These are phyloP conservation scores for Penicillium coffeae DNA, from an alignment of 495 filamentous ascomycete species.

Conservation along the genomic window DNA sequence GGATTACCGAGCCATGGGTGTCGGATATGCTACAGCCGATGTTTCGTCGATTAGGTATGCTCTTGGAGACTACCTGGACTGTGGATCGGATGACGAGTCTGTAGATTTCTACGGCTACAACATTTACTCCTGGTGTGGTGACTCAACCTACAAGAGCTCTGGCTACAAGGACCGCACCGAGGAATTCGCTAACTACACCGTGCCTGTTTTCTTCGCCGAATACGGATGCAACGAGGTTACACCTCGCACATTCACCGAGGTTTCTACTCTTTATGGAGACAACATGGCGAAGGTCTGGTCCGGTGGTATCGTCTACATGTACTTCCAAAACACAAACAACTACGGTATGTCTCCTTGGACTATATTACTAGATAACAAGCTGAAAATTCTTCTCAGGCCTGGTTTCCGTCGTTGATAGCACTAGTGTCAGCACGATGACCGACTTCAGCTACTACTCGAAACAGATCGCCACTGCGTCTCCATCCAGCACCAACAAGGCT, in stretches of 20 bases:
- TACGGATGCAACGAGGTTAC: slow-evolving; percentile 86
- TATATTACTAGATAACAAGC: no score
- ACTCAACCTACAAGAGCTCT: slow-evolving; percentile 66
- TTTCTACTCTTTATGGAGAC: slow-evolving; percentile 71
- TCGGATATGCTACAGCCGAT: slow-evolving; percentile 95
- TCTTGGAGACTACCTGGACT: slow-evolving; percentile 92
- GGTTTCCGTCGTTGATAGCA: slow-evolving; percentile 61
- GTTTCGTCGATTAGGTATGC: slow-evolving; percentile 71
- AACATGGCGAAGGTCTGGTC: slow-evolving; percentile 85
- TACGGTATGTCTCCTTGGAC: slow-evolving; percentile 56
- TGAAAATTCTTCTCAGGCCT: slow-evolving; percentile 46
- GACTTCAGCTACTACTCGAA: slow-evolving; percentile 74
- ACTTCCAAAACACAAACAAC: slow-evolving; percentile 86
- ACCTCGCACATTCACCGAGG: slow-evolving; percentile 80
- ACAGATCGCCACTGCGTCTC: slow-evolving; percentile 64
- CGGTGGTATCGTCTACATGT: slow-evolving; percentile 97
- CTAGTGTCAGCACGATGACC: slow-evolving; percentile 54
- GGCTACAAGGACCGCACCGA: slow-evolving; percentile 75
- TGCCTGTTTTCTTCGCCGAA: slow-evolving; percentile 95
- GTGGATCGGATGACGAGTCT: slow-evolving; percentile 56
- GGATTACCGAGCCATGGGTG: slow-evolving; percentile 71
- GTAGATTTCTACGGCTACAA: slow-evolving; percentile 99
- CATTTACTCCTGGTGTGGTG: slow-evolving; percentile 96
- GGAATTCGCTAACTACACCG: slow-evolving; percentile 81
- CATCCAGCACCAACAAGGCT: slow-evolving; percentile 57